Evolutionary conservation across 2,329 filamentous ascomycete species (phyloP).

Genomic region (Cercospora sp.): DNA sequence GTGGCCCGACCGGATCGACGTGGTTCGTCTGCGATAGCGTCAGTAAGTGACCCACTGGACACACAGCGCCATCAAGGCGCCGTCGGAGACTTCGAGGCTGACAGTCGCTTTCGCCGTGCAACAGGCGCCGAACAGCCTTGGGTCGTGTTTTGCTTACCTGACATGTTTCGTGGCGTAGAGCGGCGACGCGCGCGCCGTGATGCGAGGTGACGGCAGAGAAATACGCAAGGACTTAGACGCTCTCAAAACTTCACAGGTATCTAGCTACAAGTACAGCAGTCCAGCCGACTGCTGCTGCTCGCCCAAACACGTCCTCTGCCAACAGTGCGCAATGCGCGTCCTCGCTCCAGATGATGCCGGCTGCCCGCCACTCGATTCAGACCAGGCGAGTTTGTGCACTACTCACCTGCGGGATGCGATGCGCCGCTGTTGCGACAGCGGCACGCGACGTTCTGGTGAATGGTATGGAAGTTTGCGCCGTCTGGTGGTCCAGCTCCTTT

Average conservation of each 20-base stretch:
- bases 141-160: constrained; percentile 25
- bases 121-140: neutral
- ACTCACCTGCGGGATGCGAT: neutral
- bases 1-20: constrained; percentile 93
- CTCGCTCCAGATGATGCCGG: neutral
- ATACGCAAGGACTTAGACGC: constrained; percentile 21
- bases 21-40: constrained; percentile 65
- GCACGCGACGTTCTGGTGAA: neutral
- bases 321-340: neutral
- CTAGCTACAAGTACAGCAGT: constrained; percentile 20
- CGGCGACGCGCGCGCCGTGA: constrained; percentile 8
- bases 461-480: neutral
- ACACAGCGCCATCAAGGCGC: neutral
- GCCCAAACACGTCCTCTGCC: constrained; percentile 9
- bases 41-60: constrained; percentile 7
- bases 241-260: constrained; percentile 29
- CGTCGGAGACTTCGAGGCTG: neutral
- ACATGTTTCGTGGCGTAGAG: constrained; percentile 21
- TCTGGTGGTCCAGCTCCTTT: neutral
- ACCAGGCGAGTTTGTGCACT: neutral
- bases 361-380: neutral
- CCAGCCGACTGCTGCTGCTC: neutral
- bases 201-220: constrained; percentile 13
- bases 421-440: neutral
- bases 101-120: neutral